These are phyloP conservation scores for Kodamaea leandrae DNA, from an alignment of 805 yeast species.

Conservation along the genomic window DNA sequence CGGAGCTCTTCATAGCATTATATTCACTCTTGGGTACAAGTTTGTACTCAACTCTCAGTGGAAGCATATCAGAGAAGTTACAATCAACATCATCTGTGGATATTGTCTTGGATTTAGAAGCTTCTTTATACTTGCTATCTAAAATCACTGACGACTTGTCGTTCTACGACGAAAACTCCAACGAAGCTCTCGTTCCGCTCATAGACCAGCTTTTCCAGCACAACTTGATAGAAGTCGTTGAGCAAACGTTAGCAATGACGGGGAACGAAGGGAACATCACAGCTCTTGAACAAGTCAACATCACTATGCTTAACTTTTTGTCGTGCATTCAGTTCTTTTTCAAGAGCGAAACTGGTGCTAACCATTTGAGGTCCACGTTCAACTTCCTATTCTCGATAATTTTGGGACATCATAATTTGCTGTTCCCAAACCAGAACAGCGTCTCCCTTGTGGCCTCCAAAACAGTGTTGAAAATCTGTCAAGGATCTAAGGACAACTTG, in stretches of 20 bases:
- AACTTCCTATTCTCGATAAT: slow-evolving; percentile 50
- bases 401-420: slow-evolving; percentile 17
- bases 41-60: slow-evolving; percentile 45
- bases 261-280: neutral
- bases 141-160: slow-evolving; percentile 54
- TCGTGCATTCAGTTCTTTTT: slow-evolving; percentile 63
- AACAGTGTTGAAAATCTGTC: slow-evolving; percentile 59
- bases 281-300: slow-evolving; percentile 8
- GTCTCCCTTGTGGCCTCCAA: slow-evolving; percentile 40
- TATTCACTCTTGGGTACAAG: slow-evolving; percentile 61
- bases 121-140: slow-evolving; percentile 57
- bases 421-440: slow-evolving; percentile 20
- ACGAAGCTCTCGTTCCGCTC: slow-evolving; percentile 24
- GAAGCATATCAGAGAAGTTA: slow-evolving; percentile 29
- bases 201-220: slow-evolving; percentile 24
- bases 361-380: slow-evolving; percentile 50
- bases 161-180: slow-evolving; percentile 35
- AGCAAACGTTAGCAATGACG: neutral
- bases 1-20: slow-evolving; percentile 71
- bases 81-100: neutral
- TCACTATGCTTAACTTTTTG: slow-evolving; percentile 53
- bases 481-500: slow-evolving; percentile 47
- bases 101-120: slow-evolving; percentile 49
- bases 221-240: slow-evolving; percentile 18
- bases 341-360: slow-evolving; percentile 41